Evolutionary conservation across 2,329 filamentous ascomycete species (phyloP).

Genomic region (Colletotrichum neosansevieriae): DNA sequence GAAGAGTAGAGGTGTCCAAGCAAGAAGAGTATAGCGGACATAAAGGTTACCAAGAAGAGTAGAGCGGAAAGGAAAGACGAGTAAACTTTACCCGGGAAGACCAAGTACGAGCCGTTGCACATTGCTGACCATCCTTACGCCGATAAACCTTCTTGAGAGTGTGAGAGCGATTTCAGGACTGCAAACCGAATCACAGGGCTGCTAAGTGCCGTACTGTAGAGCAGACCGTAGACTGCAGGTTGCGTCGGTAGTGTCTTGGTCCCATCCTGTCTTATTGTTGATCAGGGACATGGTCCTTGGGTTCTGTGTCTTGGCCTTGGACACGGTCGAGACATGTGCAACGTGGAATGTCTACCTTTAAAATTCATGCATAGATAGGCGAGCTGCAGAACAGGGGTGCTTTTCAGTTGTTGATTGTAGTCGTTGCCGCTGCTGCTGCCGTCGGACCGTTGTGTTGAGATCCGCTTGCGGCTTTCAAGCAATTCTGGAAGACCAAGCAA

Average conservation of each 20-base stretch:
- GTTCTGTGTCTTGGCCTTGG: not conserved
- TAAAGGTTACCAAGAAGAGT: no score
- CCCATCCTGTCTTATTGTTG: not conserved
- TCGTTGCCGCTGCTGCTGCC: slow-evolving; percentile 8
- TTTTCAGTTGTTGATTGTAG: slow-evolving; percentile 2
- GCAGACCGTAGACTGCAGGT: slow-evolving; percentile 19
- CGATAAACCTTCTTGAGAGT: not conserved
- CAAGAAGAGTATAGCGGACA: no score
- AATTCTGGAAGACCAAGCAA: slow-evolving; percentile 34
- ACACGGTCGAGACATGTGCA: slow-evolving; percentile 7
- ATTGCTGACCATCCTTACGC: slow-evolving; percentile 11
- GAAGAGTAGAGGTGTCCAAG: not conserved
- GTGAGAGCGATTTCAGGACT: slow-evolving; percentile 16
- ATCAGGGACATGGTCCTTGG: not conserved
- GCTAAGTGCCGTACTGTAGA: slow-evolving; percentile 10
- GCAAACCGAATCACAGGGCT: slow-evolving; percentile 11
- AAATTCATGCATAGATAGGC: not conserved
- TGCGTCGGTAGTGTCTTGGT: not conserved
- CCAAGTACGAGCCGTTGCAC: slow-evolving; percentile 19
- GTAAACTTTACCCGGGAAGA: not conserved
- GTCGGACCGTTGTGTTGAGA: slow-evolving; percentile 26
- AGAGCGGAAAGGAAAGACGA: not conserved
- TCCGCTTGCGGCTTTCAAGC: slow-evolving; percentile 22
- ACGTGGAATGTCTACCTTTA: not conserved
- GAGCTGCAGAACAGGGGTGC: not conserved